Evolutionary conservation across 1,284 basidiomycete species (phyloP), one percentile per base, ranked within the genome.

Genomic region (Prillingera fragicola): DNA sequence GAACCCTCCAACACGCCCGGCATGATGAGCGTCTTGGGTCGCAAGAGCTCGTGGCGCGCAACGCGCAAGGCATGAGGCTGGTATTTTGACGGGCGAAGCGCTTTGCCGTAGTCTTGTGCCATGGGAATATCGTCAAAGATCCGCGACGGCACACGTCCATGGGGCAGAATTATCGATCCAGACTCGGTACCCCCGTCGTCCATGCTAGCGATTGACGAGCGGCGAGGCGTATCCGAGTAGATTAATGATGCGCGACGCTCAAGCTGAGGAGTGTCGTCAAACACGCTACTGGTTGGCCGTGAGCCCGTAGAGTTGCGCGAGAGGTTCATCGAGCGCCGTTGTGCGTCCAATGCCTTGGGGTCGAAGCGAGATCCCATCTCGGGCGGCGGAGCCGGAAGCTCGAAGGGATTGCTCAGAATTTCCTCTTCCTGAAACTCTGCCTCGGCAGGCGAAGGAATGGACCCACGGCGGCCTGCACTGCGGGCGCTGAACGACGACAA

Each of bases 21-120:
- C 68, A 72, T 69, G 45, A 70, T 48, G 14, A 72, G 58, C 7
- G 59, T 63, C 40, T 63, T 63, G 4, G 70, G 70, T 1, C 66
- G 62, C 3, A 69, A 45, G 4, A 69, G 56, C 27, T 57, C 52
- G 5, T 48, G 43, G 4, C 60, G 54, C 36, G 50, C 40, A 14
- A 60, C 24, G 14, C 41, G 50, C 19, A 37, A 28, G 2, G 52
- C 41, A 17, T 43, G 43, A 13, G 44, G 32, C 21, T 50, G 28
- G 45, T 66, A 67, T 41, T 57, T 56, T 12, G 50, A 36, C 5
- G 63, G 54, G 26, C 50, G 48, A 8, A 69, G 57, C 2, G 67
- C 62, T 33, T 55, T 47, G 24, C 62, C 64, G 31, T 60, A 67
- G 38, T 63, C 56, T 17, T 54, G 53, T 0, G 62, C 54, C 6